Percentiles rank a stretch among this genome's conserved stretches.
Evolutionary conservation across 352 stramenopile genomes (phyloP).

Genomic region (Phytopythium oedochilum): DNA sequence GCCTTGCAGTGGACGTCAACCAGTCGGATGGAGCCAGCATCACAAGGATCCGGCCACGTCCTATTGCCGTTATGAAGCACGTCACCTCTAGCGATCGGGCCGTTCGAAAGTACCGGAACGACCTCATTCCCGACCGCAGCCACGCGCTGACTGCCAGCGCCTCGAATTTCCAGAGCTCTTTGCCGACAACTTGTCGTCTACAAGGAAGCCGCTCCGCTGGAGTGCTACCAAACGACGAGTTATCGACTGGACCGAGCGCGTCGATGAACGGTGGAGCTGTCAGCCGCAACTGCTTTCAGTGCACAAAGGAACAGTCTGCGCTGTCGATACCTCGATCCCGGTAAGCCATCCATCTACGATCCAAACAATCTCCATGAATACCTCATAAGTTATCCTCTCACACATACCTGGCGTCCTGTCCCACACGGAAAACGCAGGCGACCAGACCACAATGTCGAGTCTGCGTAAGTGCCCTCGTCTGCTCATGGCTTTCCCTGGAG

Average conservation of each 20-base stretch:
- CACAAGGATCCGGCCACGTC: constrained; percentile 26
- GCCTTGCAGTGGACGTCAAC: constrained; percentile 46
- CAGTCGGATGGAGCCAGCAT: constrained; percentile 15
- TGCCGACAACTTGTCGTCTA: constrained; percentile 2
- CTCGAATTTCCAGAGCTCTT: constrained; percentile 12
- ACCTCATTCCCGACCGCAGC: constrained; percentile 61
- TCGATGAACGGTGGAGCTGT: not conserved
- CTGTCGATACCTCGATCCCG: not conserved
- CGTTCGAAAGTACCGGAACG: constrained; percentile 61
- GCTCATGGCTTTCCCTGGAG: not conserved
- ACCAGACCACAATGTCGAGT: not conserved
- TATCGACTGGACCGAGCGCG: constrained; percentile 1
- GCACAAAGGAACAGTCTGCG: constrained; percentile 14
- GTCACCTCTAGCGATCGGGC: constrained; percentile 52
- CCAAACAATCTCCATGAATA: not conserved
- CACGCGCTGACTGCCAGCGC: constrained; percentile 37
- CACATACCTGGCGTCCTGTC: not conserved
- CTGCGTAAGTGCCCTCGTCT: not conserved
- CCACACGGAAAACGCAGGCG: not conserved
- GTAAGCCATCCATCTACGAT: too few species aligned
- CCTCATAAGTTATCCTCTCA: not conserved
- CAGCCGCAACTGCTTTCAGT: constrained; percentile 68
- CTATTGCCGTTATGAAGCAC: constrained; percentile 38
- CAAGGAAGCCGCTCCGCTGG: constrained; percentile 18
- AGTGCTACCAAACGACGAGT: constrained; percentile 2